phyloP scores from a whole-genome alignment of 2,329 filamentous ascomycete genomes.

The Arthrobotrys conoides region DNA sequence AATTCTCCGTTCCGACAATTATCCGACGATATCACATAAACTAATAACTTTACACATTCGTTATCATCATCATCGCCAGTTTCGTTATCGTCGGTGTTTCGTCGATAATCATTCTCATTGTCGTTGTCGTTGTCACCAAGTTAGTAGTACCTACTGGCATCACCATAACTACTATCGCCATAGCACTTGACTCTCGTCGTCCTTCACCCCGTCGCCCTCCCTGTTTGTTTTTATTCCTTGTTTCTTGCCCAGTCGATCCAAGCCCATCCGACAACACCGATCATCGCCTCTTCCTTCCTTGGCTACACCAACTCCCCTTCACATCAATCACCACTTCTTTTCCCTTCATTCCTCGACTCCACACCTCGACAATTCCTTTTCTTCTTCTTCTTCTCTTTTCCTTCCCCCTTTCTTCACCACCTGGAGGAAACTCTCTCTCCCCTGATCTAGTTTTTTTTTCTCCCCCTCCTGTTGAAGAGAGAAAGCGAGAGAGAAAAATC shows the following conservation, averaged over 20 bases:
- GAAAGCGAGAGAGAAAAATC: not conserved
- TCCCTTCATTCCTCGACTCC: constrained; percentile 41
- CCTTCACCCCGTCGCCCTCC: constrained; percentile 9
- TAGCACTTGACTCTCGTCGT: constrained; percentile 3
- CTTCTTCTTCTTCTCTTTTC: not conserved
- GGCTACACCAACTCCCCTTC: constrained; percentile 46
- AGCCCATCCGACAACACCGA: constrained; percentile 58
- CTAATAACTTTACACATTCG: constrained; percentile 19
- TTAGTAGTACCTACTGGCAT: not conserved
- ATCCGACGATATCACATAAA: constrained; percentile 17
- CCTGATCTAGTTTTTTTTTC: not conserved
- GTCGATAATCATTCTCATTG: not conserved
- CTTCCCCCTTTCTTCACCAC: not conserved
- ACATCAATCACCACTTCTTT: constrained; percentile 38
- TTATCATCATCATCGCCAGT: constrained; percentile 14
- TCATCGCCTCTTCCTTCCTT: constrained; percentile 56
- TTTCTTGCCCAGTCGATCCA: constrained; percentile 48
- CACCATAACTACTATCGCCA: constrained; percentile 12
- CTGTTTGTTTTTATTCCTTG: constrained; percentile 25
- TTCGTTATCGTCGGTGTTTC: not conserved
- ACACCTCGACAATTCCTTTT: constrained; percentile 41
- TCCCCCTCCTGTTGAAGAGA: not conserved
- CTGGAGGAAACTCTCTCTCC: constrained; percentile 1
- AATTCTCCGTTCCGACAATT: constrained; percentile 36
- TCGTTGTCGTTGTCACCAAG: no score